Conservation (phyloP, 2,329 filamentous ascomycete species). For the Trichoderma aggressivum region DNA sequence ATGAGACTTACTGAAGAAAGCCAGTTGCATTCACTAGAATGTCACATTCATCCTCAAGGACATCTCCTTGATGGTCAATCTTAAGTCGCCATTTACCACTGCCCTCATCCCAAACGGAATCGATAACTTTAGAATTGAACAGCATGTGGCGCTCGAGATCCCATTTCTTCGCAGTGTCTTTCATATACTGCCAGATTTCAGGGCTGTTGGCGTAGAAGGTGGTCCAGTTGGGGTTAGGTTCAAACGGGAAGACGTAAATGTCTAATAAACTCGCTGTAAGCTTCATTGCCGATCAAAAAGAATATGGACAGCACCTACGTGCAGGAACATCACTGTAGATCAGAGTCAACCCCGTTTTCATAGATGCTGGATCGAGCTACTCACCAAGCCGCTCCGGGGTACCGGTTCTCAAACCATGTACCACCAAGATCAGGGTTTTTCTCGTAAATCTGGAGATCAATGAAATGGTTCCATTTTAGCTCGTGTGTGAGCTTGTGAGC, state of each 20-base stretch:
- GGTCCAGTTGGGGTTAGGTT: not conserved
- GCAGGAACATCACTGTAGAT: no score
- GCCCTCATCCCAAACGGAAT: not conserved
- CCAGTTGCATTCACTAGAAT: no score
- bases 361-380: no score
- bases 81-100: no score
- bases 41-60: no score
- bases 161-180: not conserved
- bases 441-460: not conserved
- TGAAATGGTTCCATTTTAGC: not conserved
- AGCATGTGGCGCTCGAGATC: not conserved
- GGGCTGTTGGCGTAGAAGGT: not conserved
- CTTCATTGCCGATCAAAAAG: not conserved
- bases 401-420: not conserved
- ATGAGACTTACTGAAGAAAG: no score
- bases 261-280: not conserved
- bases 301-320: no score
- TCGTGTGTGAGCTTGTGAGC: not conserved
- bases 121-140: not conserved
- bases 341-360: no score
- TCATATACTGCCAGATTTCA: conserved; percentile 1
- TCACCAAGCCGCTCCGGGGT: no score
- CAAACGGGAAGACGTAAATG: not conserved
- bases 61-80: no score
- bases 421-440: not conserved